A percentile compares a stretch with the other conserved stretches of the same genome.
These are phyloP conservation scores for Colletotrichum liriopes DNA, from an alignment of 2,329 filamentous ascomycete genomes.

Conservation along the genomic window DNA sequence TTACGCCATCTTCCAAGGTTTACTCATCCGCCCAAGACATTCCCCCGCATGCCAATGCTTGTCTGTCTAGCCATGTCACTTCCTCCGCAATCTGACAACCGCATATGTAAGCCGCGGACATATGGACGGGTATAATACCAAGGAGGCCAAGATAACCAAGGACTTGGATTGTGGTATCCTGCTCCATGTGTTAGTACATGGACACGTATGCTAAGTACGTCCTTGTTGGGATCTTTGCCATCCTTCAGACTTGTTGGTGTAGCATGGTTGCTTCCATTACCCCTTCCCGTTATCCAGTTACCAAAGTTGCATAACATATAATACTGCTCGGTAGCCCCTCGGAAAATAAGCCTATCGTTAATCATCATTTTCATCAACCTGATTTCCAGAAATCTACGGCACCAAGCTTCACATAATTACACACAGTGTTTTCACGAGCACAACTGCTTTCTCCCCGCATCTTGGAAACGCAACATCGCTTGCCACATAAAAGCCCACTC, in stretches of 20 bases:
- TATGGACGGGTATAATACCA: neutral
- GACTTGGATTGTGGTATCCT: neutral
- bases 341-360: neutral
- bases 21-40: neutral
- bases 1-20: neutral
- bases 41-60: slow-evolving; percentile 23
- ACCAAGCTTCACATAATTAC: neutral
- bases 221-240: too few species aligned
- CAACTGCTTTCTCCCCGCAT: neutral
- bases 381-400: neutral
- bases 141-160: neutral
- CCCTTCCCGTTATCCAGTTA: neutral
- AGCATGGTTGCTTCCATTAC: too few species aligned
- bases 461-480: neutral
- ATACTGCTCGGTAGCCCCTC: neutral
- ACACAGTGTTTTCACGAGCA: neutral
- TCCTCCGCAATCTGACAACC: neutral
- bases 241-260: neutral
- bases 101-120: neutral
- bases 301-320: neutral
- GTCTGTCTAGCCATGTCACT: neutral
- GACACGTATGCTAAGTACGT: too few species aligned
- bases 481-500: too few species aligned
- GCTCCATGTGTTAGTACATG: neutral
- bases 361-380: too few species aligned